These are phyloP conservation scores for Solanum boliviense DNA, from an alignment of 257 asterid species.

Conservation along the genomic window DNA sequence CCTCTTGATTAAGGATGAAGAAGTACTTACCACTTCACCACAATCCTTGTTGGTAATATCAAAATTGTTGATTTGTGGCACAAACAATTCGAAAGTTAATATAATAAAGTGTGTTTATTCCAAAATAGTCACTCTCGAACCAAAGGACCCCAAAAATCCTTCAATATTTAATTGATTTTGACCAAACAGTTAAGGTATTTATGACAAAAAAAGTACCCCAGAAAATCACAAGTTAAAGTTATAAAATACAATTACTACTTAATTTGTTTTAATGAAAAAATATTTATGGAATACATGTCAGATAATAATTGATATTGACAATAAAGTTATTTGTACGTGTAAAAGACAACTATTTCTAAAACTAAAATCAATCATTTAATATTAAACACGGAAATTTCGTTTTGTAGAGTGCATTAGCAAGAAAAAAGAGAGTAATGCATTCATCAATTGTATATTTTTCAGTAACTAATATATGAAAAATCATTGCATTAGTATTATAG, in stretches of 20 bases:
- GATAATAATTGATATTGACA: neutral
- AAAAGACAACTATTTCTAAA: neutral
- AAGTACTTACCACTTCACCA: too few species aligned
- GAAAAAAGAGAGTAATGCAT: too few species aligned
- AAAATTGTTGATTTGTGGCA: neutral
- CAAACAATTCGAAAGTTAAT: neutral
- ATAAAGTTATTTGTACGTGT: neutral
- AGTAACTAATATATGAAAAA: too few species aligned
- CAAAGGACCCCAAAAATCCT: neutral
- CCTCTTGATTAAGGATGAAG: too few species aligned
- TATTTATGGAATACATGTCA: neutral
- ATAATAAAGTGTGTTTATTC: neutral
- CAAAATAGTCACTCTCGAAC: neutral
- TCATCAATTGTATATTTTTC: neutral
- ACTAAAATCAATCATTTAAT: neutral
- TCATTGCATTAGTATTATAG: too few species aligned
- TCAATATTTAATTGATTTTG: neutral
- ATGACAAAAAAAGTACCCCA: neutral
- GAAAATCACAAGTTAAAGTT: neutral
- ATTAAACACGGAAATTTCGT: neutral
- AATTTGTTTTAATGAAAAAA: neutral
- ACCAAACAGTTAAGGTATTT: neutral
- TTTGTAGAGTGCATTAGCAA: too few species aligned
- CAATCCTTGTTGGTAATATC: too few species aligned
- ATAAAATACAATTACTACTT: neutral